Conservation (phyloP, 331 rosid genomes). For the Cydonia oblonga region DNA sequence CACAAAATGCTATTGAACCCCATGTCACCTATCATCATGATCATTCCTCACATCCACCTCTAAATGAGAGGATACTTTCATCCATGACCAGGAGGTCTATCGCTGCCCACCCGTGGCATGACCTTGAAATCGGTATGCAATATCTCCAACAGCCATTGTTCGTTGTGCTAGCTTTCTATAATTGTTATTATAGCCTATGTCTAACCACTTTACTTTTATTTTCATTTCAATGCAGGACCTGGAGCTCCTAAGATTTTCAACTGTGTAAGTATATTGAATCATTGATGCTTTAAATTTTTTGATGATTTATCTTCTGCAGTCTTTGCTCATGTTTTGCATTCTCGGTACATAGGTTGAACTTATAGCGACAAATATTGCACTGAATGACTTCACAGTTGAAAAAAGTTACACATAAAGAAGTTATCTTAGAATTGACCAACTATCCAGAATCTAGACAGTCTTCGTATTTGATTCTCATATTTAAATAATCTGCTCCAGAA, state of each 20-base stretch:
- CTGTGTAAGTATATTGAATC: slow-evolving; percentile 44
- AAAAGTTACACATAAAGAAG: neutral
- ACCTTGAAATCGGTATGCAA: slow-evolving; percentile 86
- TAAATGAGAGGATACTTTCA: slow-evolving; percentile 92
- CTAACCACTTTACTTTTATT: neutral
- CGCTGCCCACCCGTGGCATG: slow-evolving; percentile 99
- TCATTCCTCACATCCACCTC: slow-evolving; percentile 47
- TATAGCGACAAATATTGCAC: neutral
- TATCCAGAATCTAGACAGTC: neutral
- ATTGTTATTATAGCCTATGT: neutral
- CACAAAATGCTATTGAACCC: slow-evolving; percentile 34
- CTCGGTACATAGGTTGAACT: neutral
- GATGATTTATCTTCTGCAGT: neutral
- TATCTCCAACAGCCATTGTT: neutral
- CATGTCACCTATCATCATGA: slow-evolving; percentile 5
- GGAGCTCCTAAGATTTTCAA: slow-evolving; percentile 78
- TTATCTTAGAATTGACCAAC: neutral
- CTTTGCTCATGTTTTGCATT: neutral
- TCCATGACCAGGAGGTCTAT: slow-evolving; percentile 87
- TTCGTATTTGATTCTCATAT: neutral
- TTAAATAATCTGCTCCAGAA: neutral
- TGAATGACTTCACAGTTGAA: neutral
- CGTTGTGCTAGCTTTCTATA: neutral
- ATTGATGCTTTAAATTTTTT: neutral
- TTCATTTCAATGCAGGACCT: slow-evolving; percentile 37